Evolutionary conservation across 495 filamentous ascomycete species (phyloP).

Genomic region (Xylaria sp.): DNA sequence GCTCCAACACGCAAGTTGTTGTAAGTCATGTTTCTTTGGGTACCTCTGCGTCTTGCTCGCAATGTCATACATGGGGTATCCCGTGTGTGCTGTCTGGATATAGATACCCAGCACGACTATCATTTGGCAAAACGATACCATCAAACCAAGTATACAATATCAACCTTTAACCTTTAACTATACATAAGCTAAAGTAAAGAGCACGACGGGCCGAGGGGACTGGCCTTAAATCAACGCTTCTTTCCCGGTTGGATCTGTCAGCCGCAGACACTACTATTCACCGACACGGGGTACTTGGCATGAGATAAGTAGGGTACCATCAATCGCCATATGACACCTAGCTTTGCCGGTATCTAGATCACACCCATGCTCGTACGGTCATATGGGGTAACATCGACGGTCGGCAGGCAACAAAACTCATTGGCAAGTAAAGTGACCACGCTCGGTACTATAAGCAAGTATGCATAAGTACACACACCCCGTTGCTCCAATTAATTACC

Average conservation of each 20-base stretch:
- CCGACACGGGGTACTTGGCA: not conserved
- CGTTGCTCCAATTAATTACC: not conserved
- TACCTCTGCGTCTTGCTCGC: not conserved
- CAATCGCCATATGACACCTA: constrained; percentile 19
- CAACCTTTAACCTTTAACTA: not conserved
- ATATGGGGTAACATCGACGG: constrained; percentile 16
- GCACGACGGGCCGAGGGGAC: not conserved
- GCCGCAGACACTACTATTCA: constrained; percentile 2
- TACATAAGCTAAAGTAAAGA: not conserved
- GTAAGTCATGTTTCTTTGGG: not conserved
- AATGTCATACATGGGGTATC: not conserved
- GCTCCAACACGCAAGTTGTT: not conserved
- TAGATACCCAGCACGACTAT: not conserved
- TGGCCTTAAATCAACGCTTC: constrained; percentile 1
- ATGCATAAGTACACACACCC: not conserved
- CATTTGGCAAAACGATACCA: not conserved
- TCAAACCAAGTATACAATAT: not conserved
- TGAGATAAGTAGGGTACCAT: constrained; percentile 13
- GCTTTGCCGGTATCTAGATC: constrained; percentile 10
- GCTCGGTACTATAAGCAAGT: not conserved
- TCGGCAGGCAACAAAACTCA: constrained; percentile 9
- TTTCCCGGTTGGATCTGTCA: not conserved
- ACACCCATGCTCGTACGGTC: constrained; percentile 8
- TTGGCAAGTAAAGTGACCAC: constrained; percentile 6
- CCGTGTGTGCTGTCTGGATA: too few species aligned